Evolutionary conservation across 108 stramenopile genomes (phyloP), one percentile per base, ranked within the genome.

Genomic region (Cyclotella baltica): DNA sequence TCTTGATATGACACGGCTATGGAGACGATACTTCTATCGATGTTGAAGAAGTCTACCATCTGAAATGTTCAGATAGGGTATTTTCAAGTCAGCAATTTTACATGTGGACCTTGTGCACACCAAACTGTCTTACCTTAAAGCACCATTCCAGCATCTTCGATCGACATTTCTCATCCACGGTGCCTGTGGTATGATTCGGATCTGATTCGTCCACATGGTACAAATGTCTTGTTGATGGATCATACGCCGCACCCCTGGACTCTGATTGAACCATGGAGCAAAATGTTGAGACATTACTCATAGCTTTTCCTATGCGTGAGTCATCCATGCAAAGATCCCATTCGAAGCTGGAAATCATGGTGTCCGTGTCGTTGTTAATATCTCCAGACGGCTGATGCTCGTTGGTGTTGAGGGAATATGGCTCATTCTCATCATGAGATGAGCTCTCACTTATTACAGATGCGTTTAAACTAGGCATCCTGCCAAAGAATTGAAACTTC

Each of bases 31-130:
- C 66, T 59, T 67, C 75, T 65, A 67, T 76, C 75, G 22, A 76
- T 67, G 28, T 58, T 30, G 47, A 76, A 76, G 35, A 52, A 76
- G 58, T 76, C 75, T 19, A 76, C 75, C 75, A 76, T 76, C 75
- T 76, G 15, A 75, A 53, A 66, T n/a, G 63, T 33, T 46, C 23
- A 27, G 22, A 46, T 10, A 27, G 47, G 28, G 16, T 9, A 64
- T 9, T 35, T 31, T 59, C 31, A 57, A 22, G 43, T 25, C 11
- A 38, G 59, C 19, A 18, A 40, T 31, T 25, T 28, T 3, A 25
- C 5, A 55, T 53, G n/a, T 46, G 30, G 0, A 59, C 40, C n/a
- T n/a, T n/a, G n/a, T n/a, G n/a, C n/a, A n/a, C n/a, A n/a, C n/a
- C 29, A 10, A 56, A 56, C 53, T 11, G 5, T 47, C 56, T 29